Evolutionary conservation across 352 stramenopile genomes (phyloP).

Genomic region (Elongisporangium prolatum): DNA sequence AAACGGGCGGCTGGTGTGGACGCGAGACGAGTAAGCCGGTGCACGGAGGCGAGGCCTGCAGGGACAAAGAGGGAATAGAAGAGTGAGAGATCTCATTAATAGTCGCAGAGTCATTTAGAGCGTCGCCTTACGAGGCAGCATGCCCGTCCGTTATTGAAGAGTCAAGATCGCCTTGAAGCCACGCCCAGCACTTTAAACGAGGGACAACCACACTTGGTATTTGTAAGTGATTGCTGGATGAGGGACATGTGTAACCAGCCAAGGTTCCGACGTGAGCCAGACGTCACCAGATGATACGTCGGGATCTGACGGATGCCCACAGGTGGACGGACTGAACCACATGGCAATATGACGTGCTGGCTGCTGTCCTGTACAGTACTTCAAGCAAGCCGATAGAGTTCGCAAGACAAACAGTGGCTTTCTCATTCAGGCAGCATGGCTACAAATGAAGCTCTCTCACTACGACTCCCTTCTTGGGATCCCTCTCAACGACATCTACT

Average conservation of each 20-base stretch:
- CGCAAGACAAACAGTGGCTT: constrained; percentile 2
- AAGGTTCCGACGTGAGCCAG: constrained; percentile 10
- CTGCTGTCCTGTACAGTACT: too few species aligned
- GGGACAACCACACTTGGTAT: constrained; percentile 10
- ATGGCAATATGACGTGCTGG: too few species aligned
- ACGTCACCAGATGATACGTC: too few species aligned
- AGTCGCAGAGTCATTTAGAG: neutral
- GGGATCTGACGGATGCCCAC: neutral
- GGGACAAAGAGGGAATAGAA: constrained; percentile 1
- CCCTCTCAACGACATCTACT: constrained; percentile 10
- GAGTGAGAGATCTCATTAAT: neutral
- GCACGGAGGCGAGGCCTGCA: constrained; percentile 17
- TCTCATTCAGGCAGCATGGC: constrained; percentile 1
- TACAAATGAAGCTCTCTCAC: neutral
- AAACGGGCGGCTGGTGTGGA: neutral
- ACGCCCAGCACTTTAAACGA: constrained; percentile 2
- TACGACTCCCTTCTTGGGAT: neutral
- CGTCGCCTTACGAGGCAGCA: constrained; percentile 23
- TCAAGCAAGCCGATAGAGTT: neutral
- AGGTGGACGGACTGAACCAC: neutral
- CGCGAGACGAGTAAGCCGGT: constrained; percentile 15
- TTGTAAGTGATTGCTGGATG: constrained; percentile 4
- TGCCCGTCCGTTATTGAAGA: constrained; percentile 7
- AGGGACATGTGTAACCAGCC: constrained; percentile 1
- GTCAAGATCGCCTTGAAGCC: neutral